Conservation (phyloP, 2,329 filamentous ascomycete species). For the Paraphaeosphaeria minitans region DNA sequence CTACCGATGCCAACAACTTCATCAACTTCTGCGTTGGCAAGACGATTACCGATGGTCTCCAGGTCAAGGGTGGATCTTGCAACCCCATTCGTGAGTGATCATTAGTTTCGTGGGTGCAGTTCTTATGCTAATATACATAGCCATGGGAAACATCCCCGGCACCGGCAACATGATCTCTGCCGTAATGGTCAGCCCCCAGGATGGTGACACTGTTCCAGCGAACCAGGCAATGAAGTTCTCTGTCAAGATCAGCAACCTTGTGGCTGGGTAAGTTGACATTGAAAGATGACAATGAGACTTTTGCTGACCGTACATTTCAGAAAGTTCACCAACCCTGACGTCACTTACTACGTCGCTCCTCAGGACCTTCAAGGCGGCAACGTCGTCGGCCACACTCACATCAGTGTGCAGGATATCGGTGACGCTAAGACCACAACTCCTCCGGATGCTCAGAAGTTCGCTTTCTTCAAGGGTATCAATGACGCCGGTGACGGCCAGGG, state of each 20-base stretch:
- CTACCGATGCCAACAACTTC: conserved; percentile 57
- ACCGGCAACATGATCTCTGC: conserved; percentile 60
- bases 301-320: not conserved
- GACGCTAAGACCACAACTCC: conserved; percentile 44
- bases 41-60: conserved; percentile 60
- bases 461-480: conserved; percentile 65
- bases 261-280: conserved; percentile 47
- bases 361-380: conserved; percentile 54
- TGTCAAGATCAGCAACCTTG: conserved; percentile 56
- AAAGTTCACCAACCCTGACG: conserved; percentile 59
- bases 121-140: conserved; percentile 31
- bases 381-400: conserved; percentile 56
- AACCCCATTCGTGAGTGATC: conserved; percentile 56
- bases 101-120: not conserved
- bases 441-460: conserved; percentile 53
- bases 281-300: not conserved
- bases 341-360: conserved; percentile 61
- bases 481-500: conserved; percentile 56
- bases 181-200: conserved; percentile 55
- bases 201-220: conserved; percentile 48
- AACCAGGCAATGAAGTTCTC: conserved; percentile 55
- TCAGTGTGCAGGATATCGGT: conserved; percentile 58
- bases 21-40: conserved; percentile 65
- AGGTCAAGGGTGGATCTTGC: conserved; percentile 58
- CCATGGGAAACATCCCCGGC: conserved; percentile 63